Base-by-base conservation (phyloP, 1,139 yeast genomes). In the Debaryomyces fabryi region DNA sequence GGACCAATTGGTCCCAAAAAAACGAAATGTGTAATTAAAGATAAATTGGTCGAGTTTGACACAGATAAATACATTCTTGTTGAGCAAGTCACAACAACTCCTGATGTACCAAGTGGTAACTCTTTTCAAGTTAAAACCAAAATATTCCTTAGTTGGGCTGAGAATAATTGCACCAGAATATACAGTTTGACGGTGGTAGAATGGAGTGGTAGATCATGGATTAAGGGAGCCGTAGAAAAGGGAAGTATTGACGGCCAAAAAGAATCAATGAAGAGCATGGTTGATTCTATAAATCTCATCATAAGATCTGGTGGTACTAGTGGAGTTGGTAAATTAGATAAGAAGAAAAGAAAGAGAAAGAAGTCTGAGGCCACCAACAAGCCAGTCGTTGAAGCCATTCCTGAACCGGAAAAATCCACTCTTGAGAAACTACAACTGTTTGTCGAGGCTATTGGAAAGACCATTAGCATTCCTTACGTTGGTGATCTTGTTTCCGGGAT, bases 201-300 rank as follows among this genome's bases (percentile, higher is more conserved):
- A 42, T 95, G 99, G 99, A 78, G 88, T 4, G 96, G 92, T n/a
- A 89, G 88, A 64, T 86, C 96, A 29, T 88, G 97, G 91, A 81
- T 92, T 58, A 90, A 91, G 67, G 86, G 96, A 15, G 87, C 96
- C 0, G 85, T 95, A 57, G 99, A 95, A 63, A 91, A 86, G 61
- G 97, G 97, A 6, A 82, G 96, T 13, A 81, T 87, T 47, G 96
- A 89, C 48, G 99, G 99, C 0, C 99, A 95, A 65, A 82, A 82
- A 58, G 85, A 83, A 16, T 80, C 88, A 15, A 79, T 87, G 70
- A 81, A 78, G 49, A 70, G 78, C 2, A 62, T 91, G 62, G 69
- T 82, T 6, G 78, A 75, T n/a, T 86, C 83, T 46, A 57, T 92
- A 38, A 82, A 79, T 55, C 73, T 71, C 4, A 68, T 78, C 13